Base-by-base conservation (phyloP, 306 rosid species). In the Casuarina cunninghamiana region DNA sequence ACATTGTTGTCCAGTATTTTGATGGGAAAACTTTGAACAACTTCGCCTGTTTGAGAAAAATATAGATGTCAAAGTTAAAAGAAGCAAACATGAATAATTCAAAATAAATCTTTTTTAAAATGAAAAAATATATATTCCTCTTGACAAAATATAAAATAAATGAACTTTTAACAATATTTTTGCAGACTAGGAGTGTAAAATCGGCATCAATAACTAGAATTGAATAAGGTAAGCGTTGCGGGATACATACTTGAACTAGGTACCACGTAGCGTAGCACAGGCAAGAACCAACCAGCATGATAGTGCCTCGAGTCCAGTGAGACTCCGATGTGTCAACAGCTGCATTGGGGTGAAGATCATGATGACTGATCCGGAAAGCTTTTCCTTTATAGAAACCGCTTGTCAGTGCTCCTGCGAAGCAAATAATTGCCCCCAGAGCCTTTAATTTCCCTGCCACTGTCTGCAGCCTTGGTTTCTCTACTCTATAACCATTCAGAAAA, bases 371-470 rank as follows among this genome's bases (percentile, higher is more conserved):
- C 48, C 79, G 46, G 68, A 87, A 85, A 38, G 75, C 88, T 17
- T 79, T 81, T n/a, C 92, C 94, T 58, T 57, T 83, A 72, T 89
- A 90, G 5, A 93, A 51, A 45, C 88, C 57, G 0, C 83, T 53
- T 13, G 55, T 79, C 53, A 88, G 54, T 61, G 93, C 91, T 38
- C 97, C 94, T 8, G 82, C 93, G 43, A 90, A 84, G 19, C 90
- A 87, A 3, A 90, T 9, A 21, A 88, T 76, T 58, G 91, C 89
- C 8, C 97, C 93, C 2, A 78, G 5, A 10, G 21, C 62, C 84
- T 85, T 92, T 0, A 85, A 60, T 79, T 72, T 78, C 8, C 95
- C 95, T 7, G 73, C 78, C 65, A 80, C 68, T 0, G 77, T 74
- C 4, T 62, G 7, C 37, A 87, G 16, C 1, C 80, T 53, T 61